phyloP scores from a whole-genome alignment of 2,329 filamentous ascomycete species.

The Ambrosiella beaveri region DNA sequence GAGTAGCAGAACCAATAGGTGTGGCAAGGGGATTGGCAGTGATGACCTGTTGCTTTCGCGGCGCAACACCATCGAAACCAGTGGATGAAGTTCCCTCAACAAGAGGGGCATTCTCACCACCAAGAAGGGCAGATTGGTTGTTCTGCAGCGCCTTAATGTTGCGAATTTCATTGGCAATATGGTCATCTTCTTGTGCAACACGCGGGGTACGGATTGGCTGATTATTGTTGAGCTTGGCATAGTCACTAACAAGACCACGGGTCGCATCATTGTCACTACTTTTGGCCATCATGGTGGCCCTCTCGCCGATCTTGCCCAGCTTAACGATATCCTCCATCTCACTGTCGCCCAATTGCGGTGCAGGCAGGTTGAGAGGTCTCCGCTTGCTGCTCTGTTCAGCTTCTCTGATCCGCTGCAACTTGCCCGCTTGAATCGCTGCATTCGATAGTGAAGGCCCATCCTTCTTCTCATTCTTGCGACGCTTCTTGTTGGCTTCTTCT shows the following conservation, averaged over 20 bases:
- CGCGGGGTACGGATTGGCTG: slow-evolving; percentile 85
- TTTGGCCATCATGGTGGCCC: slow-evolving; percentile 57
- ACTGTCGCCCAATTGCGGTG: slow-evolving; percentile 79
- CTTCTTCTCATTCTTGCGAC: slow-evolving; percentile 78
- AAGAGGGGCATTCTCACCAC: slow-evolving; percentile 83
- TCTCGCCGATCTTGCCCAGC: slow-evolving; percentile 88
- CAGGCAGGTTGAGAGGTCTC: slow-evolving; percentile 61
- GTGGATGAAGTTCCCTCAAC: slow-evolving; percentile 68
- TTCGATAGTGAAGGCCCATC: slow-evolving; percentile 51
- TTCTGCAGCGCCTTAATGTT: slow-evolving; percentile 87
- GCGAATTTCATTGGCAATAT: slow-evolving; percentile 87
- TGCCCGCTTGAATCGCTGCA: slow-evolving; percentile 80
- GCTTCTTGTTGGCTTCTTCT: slow-evolving; percentile 63
- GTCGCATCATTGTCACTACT: slow-evolving; percentile 73
- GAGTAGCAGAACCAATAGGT: slow-evolving; percentile 55
- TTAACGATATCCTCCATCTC: slow-evolving; percentile 97
- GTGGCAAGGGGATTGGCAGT: slow-evolving; percentile 95
- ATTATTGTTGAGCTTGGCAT: slow-evolving; percentile 60
- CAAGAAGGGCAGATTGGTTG: slow-evolving; percentile 81
- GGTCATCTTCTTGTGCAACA: slow-evolving; percentile 82
- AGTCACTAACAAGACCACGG: slow-evolving; percentile 71
- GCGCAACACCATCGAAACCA: slow-evolving; percentile 71
- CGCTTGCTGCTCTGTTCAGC: slow-evolving; percentile 95
- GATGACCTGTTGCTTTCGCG: slow-evolving; percentile 62
- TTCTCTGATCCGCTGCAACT: slow-evolving; percentile 86